phyloP scores from a whole-genome alignment of 495 filamentous ascomycete species.

The Glutinoglossum americanum region DNA sequence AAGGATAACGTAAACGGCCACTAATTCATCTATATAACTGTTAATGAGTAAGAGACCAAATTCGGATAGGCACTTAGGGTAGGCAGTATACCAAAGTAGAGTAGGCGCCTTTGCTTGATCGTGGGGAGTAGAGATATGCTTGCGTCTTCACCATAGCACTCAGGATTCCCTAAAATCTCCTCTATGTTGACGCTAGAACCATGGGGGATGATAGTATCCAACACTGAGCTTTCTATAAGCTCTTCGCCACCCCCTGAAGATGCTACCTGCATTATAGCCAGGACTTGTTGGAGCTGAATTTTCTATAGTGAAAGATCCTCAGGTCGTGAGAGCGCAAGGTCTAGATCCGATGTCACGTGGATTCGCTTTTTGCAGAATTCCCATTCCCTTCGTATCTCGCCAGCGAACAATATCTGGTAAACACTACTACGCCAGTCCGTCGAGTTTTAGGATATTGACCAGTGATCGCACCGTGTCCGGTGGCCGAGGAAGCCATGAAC shows the following conservation, averaged over 20 bases:
- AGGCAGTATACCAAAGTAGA: conserved; percentile 49
- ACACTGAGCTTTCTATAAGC: conserved; percentile 47
- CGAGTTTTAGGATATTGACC: neutral
- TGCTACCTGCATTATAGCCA: neutral
- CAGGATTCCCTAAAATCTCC: conserved; percentile 19
- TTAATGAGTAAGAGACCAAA: conserved; percentile 37
- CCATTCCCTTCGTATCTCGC: neutral
- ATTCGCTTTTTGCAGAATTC: neutral
- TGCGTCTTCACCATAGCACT: conserved; percentile 6
- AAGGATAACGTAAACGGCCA: conserved; percentile 51
- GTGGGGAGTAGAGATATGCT: conserved; percentile 9
- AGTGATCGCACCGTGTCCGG: neutral
- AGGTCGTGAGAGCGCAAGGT: neutral
- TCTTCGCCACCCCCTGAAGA: conserved; percentile 11
- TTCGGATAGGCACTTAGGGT: neutral
- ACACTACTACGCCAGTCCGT: neutral
- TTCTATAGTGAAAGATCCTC: neutral
- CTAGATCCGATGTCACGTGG: neutral
- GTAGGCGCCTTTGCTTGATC: conserved; percentile 17
- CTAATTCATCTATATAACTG: conserved; percentile 51
- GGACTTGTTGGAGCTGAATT: neutral
- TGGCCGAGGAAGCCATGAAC: conserved; percentile 31
- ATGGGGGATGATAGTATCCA: conserved; percentile 62
- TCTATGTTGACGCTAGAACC: conserved; percentile 44
- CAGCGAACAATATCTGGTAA: neutral